Base-by-base conservation (phyloP, 73 alveolate genomes). In the Tetrahymena elliotti region DNA sequence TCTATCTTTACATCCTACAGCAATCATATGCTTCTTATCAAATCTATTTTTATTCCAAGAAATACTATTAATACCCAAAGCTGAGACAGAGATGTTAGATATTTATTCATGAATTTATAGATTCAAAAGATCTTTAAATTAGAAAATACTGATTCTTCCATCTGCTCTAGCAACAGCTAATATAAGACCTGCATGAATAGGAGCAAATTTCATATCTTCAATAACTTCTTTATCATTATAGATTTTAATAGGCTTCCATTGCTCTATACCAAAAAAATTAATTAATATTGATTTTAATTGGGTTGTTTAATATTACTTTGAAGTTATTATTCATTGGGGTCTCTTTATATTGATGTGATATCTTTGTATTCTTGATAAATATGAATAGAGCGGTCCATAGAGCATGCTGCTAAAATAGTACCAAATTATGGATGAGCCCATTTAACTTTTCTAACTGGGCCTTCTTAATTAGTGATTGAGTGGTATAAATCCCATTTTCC, bases 351-450 rank as follows among this genome's bases (percentile, higher is more conserved):
- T 36, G 93, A 47, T 6, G 38, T 94, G 83, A 92, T 82, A 41
- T 93, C 93, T 36, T 96, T 97, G 40, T 83, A 94, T 83, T 96
- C 98, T 38, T 95, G 96, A 95, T 95, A 96, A 35, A 96, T 52
- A 33, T 82, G 41, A 12, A 96, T 95, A 37, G 84, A 36, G 41
- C 95, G 95, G 93, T 96, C 98, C 52, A 83, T 93, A 0, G 97
- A 96, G 47, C 96, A 84, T 0, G 97, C 83, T 27, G 98, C 98
- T 3, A 96, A 16, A 35, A 96, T 95, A 35, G 92, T 53, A 0
- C 98, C 98, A 88, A 94, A 96, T 93, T 96, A 96, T 20, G 98
- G 97, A 82, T 96, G 97, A 22, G 98, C 98, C 98, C 98, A 96
- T 31, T 95, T 37, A 34, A 95, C 97, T 84, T 52, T 96, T 52